These are phyloP conservation scores for Claviceps lovelessii DNA, from an alignment of 2,329 filamentous ascomycete species.

Conservation along the genomic window DNA sequence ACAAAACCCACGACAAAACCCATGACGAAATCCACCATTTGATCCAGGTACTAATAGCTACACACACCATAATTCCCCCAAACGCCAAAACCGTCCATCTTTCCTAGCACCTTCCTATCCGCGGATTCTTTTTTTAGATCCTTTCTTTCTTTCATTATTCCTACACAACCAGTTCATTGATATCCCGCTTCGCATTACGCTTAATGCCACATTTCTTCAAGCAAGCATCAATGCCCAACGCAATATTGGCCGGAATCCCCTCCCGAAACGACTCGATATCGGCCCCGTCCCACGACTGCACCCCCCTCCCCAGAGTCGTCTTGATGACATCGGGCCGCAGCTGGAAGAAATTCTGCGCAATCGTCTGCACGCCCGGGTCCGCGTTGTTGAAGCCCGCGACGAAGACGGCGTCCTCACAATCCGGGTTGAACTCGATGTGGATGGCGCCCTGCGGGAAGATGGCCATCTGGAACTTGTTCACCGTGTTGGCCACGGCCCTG, in stretches of 20 bases:
- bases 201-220: conserved; percentile 31
- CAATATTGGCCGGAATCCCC: conserved; percentile 33
- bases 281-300: conserved; percentile 22
- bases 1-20: too few species aligned
- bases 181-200: conserved; percentile 19
- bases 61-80: too few species aligned
- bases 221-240: conserved; percentile 36
- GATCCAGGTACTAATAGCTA: too few species aligned
- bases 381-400: conserved; percentile 31
- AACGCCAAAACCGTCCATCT: too few species aligned
- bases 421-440: conserved; percentile 37
- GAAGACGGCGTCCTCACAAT: conserved; percentile 32
- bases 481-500: conserved; percentile 21
- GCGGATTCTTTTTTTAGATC: too few species aligned
- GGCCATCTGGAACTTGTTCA: conserved; percentile 28
- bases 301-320: conserved; percentile 23
- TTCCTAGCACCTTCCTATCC: too few species aligned
- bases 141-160: too few species aligned
- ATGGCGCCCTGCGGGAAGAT: conserved; percentile 36
- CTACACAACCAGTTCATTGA: conserved; percentile 10
- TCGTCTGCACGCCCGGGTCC: conserved; percentile 31
- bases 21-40: too few species aligned
- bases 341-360: conserved; percentile 33
- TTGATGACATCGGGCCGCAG: conserved; percentile 22
- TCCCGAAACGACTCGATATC: conserved; percentile 26